These are phyloP conservation scores for Lasiosphaeriaceae sp. DNA, from an alignment of 495 filamentous ascomycete species.

Conservation along the genomic window DNA sequence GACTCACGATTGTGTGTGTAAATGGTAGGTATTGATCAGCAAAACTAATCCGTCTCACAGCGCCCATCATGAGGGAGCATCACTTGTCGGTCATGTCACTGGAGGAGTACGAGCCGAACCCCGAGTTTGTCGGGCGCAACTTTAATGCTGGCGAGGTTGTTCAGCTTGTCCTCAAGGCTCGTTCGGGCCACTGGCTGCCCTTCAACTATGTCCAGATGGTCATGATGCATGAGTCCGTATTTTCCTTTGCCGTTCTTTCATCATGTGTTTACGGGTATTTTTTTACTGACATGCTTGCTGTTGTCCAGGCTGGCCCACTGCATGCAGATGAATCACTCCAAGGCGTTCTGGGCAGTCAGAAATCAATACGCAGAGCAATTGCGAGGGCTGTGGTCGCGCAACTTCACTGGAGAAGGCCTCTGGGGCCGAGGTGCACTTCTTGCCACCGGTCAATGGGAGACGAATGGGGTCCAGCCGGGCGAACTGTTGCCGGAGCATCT, in stretches of 20 bases:
- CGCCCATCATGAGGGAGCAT: conserved; percentile 68
- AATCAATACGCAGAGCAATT: conserved; percentile 64
- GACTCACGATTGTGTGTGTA: too few relatives aligned
- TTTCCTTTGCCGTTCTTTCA: too few relatives aligned
- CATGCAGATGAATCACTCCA: conserved; percentile 78
- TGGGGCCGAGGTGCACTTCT: conserved; percentile 67
- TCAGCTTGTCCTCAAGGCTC: conserved; percentile 69
- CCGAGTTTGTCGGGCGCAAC: conserved; percentile 72
- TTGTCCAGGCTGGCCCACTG: conserved; percentile 63
- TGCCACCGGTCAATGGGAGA: conserved; percentile 53
- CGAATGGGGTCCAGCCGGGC: conserved; percentile 44
- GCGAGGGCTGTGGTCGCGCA: conserved; percentile 56
- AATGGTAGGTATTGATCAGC: too few relatives aligned
- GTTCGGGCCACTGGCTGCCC: conserved; percentile 63
- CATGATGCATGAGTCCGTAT: conserved; percentile 68
- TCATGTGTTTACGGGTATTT: background rate
- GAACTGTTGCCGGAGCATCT: conserved; percentile 58
- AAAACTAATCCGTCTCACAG: conserved; percentile 13
- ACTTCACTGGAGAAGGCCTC: conserved; percentile 71
- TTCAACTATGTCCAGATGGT: conserved; percentile 79
- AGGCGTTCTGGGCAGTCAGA: conserved; percentile 68
- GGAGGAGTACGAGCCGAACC: conserved; percentile 72
- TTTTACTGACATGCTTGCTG: background rate
- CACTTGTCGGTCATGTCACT: conserved; percentile 66
- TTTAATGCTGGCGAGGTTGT: conserved; percentile 84